Base-by-base conservation (phyloP, 768 basidiomycete species). In the Albatrellus ellisii region DNA sequence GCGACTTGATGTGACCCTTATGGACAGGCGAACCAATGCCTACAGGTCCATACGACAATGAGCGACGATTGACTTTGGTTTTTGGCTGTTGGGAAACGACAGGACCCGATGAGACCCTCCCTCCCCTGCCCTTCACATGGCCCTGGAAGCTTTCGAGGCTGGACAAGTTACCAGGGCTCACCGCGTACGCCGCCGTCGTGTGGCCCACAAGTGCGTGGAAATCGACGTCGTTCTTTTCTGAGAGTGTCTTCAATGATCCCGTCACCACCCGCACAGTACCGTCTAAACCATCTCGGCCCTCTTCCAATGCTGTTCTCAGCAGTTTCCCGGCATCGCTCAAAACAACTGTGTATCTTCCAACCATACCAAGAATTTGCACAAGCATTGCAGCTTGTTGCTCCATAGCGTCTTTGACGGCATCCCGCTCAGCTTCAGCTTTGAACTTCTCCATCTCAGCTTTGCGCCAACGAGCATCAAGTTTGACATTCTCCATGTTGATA, bases 291-390 rank as follows among this genome's bases (percentile, higher is more conserved):
- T 67, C 64, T 36, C 57, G 42, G 31, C 61, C 61, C 12, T 59
- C 62, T 18, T 65, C 62, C 8, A 57, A 46, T 42, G 56, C 75
- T 31, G 44, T 60, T 46, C 46, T 60, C 57, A 56, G 73, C 58
- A 43, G 68, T 62, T 55, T 56, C 22, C 66, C 64, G 14, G 69
- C 65, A 44, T 87, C 80, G 10, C 70, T 74, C 22, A 88, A 65
- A 57, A 79, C 70, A 35, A 79, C 72, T 4, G 79, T 86, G 54
- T 80, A 84, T 48, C 84, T 67, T 27, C 83, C 83, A 17, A 91
- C 66, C 70, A 89, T 77, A 11, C 86, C 84, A 22, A 88, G 62
- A n/a, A 90, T 67, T 47, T 67, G 68, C 21, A 87, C 74, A 45
- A 85, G 62, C 26, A 79, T 64, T 52, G 72, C 69, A 1, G 79